Conservation (phyloP, 176 grass and related monocot species). For the Juncus inflexus region DNA sequence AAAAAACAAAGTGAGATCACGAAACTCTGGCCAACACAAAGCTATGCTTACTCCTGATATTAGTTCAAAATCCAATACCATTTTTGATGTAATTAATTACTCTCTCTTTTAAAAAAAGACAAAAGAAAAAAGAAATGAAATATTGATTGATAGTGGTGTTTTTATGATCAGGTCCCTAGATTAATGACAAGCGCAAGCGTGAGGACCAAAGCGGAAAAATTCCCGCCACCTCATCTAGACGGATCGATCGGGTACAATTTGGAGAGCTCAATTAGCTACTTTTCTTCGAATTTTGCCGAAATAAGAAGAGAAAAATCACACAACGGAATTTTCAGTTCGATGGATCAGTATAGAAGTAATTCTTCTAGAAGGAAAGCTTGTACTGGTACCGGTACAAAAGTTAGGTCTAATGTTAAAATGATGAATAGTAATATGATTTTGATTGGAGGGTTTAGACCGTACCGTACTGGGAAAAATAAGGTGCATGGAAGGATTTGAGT, state of each 20-base stretch:
- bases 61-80: conserved; percentile 31
- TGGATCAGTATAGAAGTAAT: conserved; percentile 48
- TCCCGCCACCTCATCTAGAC: conserved; percentile 93
- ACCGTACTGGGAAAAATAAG: conserved; percentile 51
- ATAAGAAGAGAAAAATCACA: conserved; percentile 38
- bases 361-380: conserved; percentile 34
- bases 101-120: neutral
- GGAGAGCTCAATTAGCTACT: conserved; percentile 33
- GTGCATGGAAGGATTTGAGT: conserved; percentile 41
- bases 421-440: conserved; percentile 41
- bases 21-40: conserved; percentile 38
- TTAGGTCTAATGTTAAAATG: conserved; percentile 48
- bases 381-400: conserved; percentile 24
- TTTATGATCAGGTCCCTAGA: conserved; percentile 58
- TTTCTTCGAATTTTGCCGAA: conserved; percentile 43
- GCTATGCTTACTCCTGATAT: conserved; percentile 55
- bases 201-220: conserved; percentile 59
- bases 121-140: neutral
- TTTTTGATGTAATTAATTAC: conserved; percentile 40
- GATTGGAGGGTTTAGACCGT: conserved; percentile 63
- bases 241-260: conserved; percentile 57
- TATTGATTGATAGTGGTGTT: neutral
- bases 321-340: conserved; percentile 33
- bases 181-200: conserved; percentile 64
- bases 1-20: conserved; percentile 35